Evolutionary conservation across 1,284 basidiomycete genomes (phyloP), one percentile per base, ranked within the genome.

Genomic region (Erythrobasidium hasegawianum): DNA sequence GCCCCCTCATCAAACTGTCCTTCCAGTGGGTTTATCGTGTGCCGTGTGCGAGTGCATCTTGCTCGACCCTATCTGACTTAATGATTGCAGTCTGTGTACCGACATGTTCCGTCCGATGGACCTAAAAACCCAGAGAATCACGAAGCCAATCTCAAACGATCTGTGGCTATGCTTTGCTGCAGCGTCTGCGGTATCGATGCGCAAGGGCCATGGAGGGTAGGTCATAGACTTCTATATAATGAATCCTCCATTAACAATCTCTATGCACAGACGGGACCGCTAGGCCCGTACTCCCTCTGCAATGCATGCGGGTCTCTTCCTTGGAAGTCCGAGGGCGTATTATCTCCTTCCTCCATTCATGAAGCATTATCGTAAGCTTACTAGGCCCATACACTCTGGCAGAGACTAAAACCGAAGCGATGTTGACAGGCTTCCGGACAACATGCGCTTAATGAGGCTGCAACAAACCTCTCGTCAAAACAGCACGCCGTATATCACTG

Each of bases 351-450:
- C 22, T 52, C 16, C 22, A 20, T 58, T 24, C 62, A 65, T 49
- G 62, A 65, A 43, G 62, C 62, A 11, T 20, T 65, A 14, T 65
- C 62, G 62, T 65, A n/a, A n/a, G n/a, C n/a, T n/a, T n/a, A n/a
- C n/a, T n/a, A n/a, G n/a, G n/a, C n/a, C n/a, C n/a, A 5, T 5
- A 5, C 33, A 33, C 4, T 4, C 33, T 5, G 33, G 11, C 33
- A 33, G 11, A 11, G 33, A 4, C 11, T 4, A 33, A 5, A 11
- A 56, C 11, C 40, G 26, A n/a, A n/a, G 22, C 27, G 9, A 1
- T 41, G n/a, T 33, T 16, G 14, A n/a, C 20, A 65, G 62, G n/a
- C 45, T 65, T 29, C 62, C 58, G 1, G 62, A 65, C 40, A 65
- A 65, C 56, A 65, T 65, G 62, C 54, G 62, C 14, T 26, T 65